phyloP scores from a whole-genome alignment of 2,329 filamentous ascomycete genomes.

The Colletotrichum endophyticum region DNA sequence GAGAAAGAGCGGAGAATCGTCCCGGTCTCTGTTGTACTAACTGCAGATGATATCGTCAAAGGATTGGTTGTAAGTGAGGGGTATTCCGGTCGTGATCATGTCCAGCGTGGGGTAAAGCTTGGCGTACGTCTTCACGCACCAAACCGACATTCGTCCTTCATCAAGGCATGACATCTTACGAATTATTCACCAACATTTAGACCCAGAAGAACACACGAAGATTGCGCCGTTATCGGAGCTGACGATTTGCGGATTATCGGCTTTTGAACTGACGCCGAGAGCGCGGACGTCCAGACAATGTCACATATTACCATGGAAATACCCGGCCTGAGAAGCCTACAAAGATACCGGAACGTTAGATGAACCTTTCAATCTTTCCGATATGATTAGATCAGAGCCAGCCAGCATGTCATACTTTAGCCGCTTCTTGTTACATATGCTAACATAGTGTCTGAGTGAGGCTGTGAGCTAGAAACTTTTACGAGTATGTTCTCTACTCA shows the following conservation, averaged over 20 bases:
- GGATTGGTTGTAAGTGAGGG: background rate
- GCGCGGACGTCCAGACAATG: background rate
- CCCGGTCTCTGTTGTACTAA: background rate
- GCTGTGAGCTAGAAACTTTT: rapidly evolving
- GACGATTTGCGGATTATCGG: rapidly evolving
- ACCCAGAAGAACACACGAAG: rapidly evolving
- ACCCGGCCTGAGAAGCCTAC: background rate
- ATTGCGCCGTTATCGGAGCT: background rate
- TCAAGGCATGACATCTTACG: background rate
- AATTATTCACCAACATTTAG: rapidly evolving
- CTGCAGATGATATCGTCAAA: background rate
- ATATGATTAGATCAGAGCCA: too few species aligned
- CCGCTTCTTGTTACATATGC: background rate
- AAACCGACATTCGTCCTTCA: background rate
- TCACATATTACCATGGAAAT: rapidly evolving
- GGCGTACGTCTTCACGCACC: background rate
- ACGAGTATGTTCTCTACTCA: background rate
- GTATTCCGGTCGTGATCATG: background rate
- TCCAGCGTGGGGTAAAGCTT: slow-evolving; percentile 1
- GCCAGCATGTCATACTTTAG: too few species aligned
- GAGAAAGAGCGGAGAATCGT: background rate
- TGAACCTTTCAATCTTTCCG: too few species aligned
- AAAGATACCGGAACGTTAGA: too few species aligned
- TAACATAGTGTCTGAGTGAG: rapidly evolving
- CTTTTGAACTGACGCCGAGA: background rate